Percentiles rank a stretch among this genome's conserved stretches.
Evolutionary conservation across 768 basidiomycete species (phyloP).

Genomic region (Termitomyces sp.): DNA sequence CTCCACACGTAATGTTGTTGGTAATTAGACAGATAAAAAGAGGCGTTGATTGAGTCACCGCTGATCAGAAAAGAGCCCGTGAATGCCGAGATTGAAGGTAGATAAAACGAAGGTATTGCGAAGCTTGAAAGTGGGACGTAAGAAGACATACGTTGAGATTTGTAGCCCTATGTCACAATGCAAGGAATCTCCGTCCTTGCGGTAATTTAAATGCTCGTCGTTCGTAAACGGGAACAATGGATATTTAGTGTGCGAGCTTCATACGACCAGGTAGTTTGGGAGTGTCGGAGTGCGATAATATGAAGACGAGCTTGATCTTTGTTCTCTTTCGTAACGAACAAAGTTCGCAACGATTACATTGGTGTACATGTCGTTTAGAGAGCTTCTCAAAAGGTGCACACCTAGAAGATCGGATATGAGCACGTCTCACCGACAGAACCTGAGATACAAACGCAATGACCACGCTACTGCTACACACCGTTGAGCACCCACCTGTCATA

Average conservation of each 20-base stretch:
- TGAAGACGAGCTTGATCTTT: conserved; percentile 1
- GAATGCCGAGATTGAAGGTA: conserved; percentile 11
- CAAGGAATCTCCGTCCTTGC: neutral
- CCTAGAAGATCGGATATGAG: conserved; percentile 11
- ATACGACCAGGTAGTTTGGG: neutral
- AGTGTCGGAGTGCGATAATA: neutral
- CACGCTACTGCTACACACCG: neutral
- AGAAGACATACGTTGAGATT: conserved; percentile 3
- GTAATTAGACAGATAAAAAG: conserved; percentile 3
- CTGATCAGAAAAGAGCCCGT: conserved; percentile 17
- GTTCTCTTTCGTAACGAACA: conserved; percentile 10
- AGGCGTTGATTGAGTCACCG: conserved; percentile 7
- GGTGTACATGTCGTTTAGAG: conserved; percentile 1
- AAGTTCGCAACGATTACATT: conserved; percentile 5
- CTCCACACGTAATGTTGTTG: conserved; percentile 6
- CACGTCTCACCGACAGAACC: conserved; percentile 5
- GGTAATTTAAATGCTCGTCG: neutral
- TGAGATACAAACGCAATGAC: neutral
- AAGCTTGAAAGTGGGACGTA: conserved; percentile 12
- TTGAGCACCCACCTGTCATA: neutral
- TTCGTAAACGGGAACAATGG: neutral
- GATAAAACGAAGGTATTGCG: neutral
- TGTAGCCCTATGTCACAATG: conserved; percentile 1
- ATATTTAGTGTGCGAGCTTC: neutral
- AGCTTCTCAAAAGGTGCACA: neutral